Evolutionary conservation across 2,329 filamentous ascomycete genomes (phyloP).

Genomic region (Blumeriella jaapii): DNA sequence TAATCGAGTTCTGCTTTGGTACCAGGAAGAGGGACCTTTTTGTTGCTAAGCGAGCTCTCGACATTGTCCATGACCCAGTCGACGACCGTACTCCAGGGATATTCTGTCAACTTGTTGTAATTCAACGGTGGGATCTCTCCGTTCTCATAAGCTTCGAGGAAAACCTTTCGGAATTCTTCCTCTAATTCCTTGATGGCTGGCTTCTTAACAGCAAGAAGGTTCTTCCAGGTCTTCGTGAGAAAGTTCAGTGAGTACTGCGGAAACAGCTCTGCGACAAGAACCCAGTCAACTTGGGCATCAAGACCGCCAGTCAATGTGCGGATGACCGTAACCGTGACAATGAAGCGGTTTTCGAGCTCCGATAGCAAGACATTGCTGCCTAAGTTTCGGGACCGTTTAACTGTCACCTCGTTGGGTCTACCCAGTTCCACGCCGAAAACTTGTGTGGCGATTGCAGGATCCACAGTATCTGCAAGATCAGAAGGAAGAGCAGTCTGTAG

Average conservation of each 20-base stretch:
- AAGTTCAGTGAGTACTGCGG: conserved; percentile 39
- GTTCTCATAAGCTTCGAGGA: conserved; percentile 53
- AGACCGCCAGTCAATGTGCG: conserved; percentile 48
- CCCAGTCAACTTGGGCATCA: conserved; percentile 49
- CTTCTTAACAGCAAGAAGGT: conserved; percentile 38
- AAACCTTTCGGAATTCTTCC: conserved; percentile 51
- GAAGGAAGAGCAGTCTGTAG: conserved; percentile 13
- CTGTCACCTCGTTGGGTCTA: conserved; percentile 12
- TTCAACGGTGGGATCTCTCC: conserved; percentile 50
- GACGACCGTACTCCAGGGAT: conserved; percentile 58
- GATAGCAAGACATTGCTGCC: conserved; percentile 26
- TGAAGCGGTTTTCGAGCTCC: conserved; percentile 36
- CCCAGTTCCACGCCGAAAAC: conserved; percentile 16
- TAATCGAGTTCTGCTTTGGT: conserved; percentile 35
- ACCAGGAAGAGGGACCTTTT: conserved; percentile 35
- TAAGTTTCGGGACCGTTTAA: conserved; percentile 21
- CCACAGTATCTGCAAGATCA: conserved; percentile 21
- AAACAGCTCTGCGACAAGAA: conserved; percentile 43
- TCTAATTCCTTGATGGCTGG: conserved; percentile 41
- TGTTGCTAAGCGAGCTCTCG: conserved; percentile 29
- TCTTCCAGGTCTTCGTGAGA: conserved; percentile 44
- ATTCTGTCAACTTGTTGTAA: conserved; percentile 49
- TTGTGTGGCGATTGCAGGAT: conserved; percentile 10
- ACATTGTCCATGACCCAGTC: conserved; percentile 49
- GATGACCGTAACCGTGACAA: conserved; percentile 47